Evolutionary conservation across 1,284 basidiomycete species (phyloP).

Genomic region (Rhodotorula glutinis): DNA sequence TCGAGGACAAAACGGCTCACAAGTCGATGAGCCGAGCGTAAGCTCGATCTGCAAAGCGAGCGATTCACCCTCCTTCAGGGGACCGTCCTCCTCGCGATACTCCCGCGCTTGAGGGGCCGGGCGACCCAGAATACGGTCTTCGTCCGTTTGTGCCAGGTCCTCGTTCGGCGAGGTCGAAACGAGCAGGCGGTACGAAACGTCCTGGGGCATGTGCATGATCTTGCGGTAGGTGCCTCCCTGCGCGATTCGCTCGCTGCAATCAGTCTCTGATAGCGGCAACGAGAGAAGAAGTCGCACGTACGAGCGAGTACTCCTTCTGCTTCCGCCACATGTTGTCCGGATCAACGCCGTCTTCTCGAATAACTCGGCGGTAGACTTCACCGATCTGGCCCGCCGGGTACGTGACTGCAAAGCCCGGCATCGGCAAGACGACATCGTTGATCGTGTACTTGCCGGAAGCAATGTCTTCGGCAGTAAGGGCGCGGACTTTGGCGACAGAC

Average conservation of each 20-base stretch:
- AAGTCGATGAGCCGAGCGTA: constrained; percentile 77
- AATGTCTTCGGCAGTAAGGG: constrained; percentile 70
- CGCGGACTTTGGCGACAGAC: constrained; percentile 62
- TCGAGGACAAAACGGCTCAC: constrained; percentile 47
- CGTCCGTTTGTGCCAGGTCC: constrained; percentile 86
- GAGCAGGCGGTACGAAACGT: constrained; percentile 74
- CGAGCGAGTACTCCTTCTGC: constrained; percentile 57
- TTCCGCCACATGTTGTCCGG: constrained; percentile 79
- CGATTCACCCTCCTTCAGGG: constrained; percentile 54
- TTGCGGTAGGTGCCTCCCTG: constrained; percentile 89
- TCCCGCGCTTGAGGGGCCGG: constrained; percentile 54
- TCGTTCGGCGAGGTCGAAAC: constrained; percentile 91
- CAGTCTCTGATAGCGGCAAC: not conserved
- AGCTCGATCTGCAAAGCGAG: constrained; percentile 77
- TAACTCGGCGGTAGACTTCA: constrained; percentile 74
- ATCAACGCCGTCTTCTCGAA: constrained; percentile 80
- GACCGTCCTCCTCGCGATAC: constrained; percentile 45
- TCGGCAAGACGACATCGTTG: constrained; percentile 91
- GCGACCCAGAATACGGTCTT: constrained; percentile 79
- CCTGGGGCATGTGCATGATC: constrained; percentile 77
- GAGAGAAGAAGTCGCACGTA: not conserved
- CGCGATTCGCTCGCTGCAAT: not conserved
- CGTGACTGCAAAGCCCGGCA: constrained; percentile 90
- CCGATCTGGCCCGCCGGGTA: constrained; percentile 84
- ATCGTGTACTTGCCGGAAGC: constrained; percentile 67